These are phyloP conservation scores for Hibiscus mutabilis DNA, from an alignment of 345 rosid species.

Conservation along the genomic window DNA sequence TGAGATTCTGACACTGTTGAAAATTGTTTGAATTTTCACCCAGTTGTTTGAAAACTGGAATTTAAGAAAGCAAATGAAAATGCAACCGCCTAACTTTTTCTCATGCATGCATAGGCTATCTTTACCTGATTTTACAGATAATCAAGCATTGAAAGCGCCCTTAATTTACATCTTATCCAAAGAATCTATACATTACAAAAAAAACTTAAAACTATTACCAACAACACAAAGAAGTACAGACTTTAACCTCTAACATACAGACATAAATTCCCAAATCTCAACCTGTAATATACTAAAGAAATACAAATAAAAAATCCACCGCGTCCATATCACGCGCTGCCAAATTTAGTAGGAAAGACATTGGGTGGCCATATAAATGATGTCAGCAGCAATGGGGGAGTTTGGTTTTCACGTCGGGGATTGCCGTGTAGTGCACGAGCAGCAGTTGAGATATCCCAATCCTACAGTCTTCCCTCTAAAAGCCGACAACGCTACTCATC, in stretches of 20 bases:
- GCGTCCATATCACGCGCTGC: not conserved
- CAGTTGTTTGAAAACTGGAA: not conserved
- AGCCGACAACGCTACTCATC: conserved; percentile 2
- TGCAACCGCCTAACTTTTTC: too few relatives aligned
- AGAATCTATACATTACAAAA: not conserved
- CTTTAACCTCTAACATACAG: too few relatives aligned
- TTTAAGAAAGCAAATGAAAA: not conserved
- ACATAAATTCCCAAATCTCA: too few relatives aligned
- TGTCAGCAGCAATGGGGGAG: not conserved
- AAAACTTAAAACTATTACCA: too few relatives aligned
- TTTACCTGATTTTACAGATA: too few relatives aligned
- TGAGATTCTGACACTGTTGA: not conserved
- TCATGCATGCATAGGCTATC: too few relatives aligned
- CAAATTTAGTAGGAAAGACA: not conserved
- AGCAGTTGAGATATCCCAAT: not conserved
- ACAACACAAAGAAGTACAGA: too few relatives aligned
- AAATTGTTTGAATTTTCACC: not conserved
- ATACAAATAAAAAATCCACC: not conserved
- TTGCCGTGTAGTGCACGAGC: conserved; percentile 4
- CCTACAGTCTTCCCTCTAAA: not conserved
- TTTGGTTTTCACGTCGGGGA: not conserved
- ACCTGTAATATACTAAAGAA: too few relatives aligned
- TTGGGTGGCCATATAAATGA: not conserved
- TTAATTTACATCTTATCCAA: not conserved
- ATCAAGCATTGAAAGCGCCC: too few relatives aligned